Base-by-base conservation (phyloP, 23 red algal genomes). In the Gracilaria gracilis region DNA sequence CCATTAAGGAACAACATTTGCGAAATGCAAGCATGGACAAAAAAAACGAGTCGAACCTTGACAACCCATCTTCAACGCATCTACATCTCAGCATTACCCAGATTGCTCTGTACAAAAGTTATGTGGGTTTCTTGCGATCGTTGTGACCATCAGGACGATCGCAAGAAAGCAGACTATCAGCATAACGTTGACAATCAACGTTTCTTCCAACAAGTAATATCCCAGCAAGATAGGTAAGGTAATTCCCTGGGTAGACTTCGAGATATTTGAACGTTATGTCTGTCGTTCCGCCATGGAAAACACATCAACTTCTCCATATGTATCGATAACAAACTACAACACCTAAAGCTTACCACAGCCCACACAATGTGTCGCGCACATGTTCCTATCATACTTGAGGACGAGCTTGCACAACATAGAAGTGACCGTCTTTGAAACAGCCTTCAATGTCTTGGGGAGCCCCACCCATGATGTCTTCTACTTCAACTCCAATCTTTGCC, bases 331-430 rank as follows among this genome's bases (percentile, higher is more conserved):
- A 36, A 74, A 74, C 17, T 40, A 74, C 69, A n/a, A 42, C 20
- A 33, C 62, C 51, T 67, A 67, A 74, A 74, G 21, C 4, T 4
- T 0, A 77, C 12, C 9, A 9, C 39, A 50, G 8, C 34, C 39
- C 6, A 17, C 42, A 39, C n/a, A n/a, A n/a, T n/a, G n/a, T n/a
- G n/a, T n/a, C n/a, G n/a, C n/a, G n/a, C n/a, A n/a, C 8, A 50
- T 50, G 21, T 19, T 77, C 72, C 12, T 49, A 77, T 79, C 81
- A 98, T 47, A 98, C 87, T 92, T 98, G 96, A 58, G 91, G 87
- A 36, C 96, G 87, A 31, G 91, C 51, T 79, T 98, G 92, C 25
- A 98, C 96, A 50, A 98, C 89, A 62, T 94, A 95, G 35, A 93
- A 86, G 14, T 86, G 49, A 21, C 92, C 96, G 47, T 94, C 96